These are phyloP conservation scores for Agaricus blazei DNA, from an alignment of 768 basidiomycete species.

Conservation along the genomic window DNA sequence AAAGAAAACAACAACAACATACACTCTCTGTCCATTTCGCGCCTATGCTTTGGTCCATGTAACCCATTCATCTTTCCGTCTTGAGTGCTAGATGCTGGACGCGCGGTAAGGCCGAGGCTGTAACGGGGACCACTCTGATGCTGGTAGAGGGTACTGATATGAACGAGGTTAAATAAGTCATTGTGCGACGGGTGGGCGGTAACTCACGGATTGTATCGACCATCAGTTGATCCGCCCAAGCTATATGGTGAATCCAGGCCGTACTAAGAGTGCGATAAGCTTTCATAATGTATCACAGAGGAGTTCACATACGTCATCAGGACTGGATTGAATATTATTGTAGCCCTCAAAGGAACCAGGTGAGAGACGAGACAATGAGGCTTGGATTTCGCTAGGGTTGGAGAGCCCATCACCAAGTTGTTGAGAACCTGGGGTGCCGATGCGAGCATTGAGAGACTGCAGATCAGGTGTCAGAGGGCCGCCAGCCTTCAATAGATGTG, in stretches of 20 bases:
- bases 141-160: conserved; percentile 38
- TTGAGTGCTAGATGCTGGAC: conserved; percentile 40
- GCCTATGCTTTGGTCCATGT: conserved; percentile 91
- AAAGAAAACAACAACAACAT: conserved; percentile 15
- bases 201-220: conserved; percentile 53
- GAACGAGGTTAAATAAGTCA: conserved; percentile 18
- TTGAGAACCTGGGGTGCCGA: conserved; percentile 43
- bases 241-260: conserved; percentile 52
- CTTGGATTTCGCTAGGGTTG: conserved; percentile 54
- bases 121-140: conserved; percentile 70
- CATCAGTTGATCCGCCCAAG: conserved; percentile 45
- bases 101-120: conserved; percentile 56
- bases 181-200: conserved; percentile 35
- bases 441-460: conserved; percentile 58
- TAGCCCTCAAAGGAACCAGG: conserved; percentile 58
- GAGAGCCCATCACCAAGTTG: conserved; percentile 47
- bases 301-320: conserved; percentile 49
- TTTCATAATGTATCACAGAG: conserved; percentile 9
- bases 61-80: conserved; percentile 86
- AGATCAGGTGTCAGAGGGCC: conserved; percentile 62
- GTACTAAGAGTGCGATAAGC: conserved; percentile 38
- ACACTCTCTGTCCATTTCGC: conserved; percentile 89
- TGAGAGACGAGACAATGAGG: conserved; percentile 66
- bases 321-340: conserved; percentile 41
- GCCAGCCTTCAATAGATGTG: conserved; percentile 57